phyloP scores from a whole-genome alignment of 345 rosid species.

The Zanthoxylum bungeanum region DNA sequence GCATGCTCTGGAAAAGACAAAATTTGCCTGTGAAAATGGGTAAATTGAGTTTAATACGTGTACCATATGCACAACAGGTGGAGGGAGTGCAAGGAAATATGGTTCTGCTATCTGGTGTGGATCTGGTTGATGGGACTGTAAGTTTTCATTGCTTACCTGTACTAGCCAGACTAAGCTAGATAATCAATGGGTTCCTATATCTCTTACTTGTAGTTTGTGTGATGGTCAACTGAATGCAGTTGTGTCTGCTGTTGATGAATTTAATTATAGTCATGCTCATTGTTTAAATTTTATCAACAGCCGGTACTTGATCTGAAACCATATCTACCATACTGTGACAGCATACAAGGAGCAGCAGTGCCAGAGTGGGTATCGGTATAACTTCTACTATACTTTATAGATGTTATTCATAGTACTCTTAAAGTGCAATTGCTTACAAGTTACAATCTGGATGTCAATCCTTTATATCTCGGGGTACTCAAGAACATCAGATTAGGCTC shows the following conservation, averaged over 20 bases:
- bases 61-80: conserved; percentile 40
- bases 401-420: background rate
- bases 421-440: background rate
- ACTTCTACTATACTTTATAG: conserved; percentile 7
- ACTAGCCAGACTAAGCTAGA: conserved; percentile 3
- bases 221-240: background rate
- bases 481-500: background rate
- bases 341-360: conserved; percentile 63
- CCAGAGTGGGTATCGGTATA: conserved; percentile 84
- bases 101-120: conserved; percentile 83
- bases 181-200: background rate
- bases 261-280: conserved; percentile 2
- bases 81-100: conserved; percentile 68
- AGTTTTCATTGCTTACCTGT: conserved; percentile 25
- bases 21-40: background rate
- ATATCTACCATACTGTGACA: conserved; percentile 83
- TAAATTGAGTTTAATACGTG: background rate
- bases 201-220: background rate
- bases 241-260: background rate
- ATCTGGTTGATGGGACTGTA: conserved; percentile 96
- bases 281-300: conserved; percentile 36
- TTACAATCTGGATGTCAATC: background rate
- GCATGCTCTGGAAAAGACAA: background rate
- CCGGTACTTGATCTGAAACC: conserved; percentile 89
- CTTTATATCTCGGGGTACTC: background rate